Evolutionary conservation across 2,329 filamentous ascomycete species (phyloP), one percentile per base, ranked within the genome.

Genomic region (Colletotrichum acutatum): DNA sequence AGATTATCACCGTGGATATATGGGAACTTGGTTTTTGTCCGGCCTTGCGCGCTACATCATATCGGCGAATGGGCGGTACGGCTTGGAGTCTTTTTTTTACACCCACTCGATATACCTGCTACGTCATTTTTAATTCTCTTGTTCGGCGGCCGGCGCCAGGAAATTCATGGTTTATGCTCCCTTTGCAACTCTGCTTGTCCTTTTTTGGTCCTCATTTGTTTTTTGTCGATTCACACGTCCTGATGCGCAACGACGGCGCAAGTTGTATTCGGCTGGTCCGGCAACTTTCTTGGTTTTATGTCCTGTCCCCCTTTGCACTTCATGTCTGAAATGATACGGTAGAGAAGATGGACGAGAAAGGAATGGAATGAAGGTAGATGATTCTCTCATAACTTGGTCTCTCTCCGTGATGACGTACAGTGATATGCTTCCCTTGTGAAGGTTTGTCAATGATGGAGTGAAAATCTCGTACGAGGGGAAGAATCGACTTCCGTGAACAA

Each of bases 221-320:
- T 37, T 19, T 42, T 42, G 6, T 16, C 37, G 37, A 16, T 42
- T 14, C 66, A 34, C 46, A 72, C 30, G 71, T 70, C 70, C 54
- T 65, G 30, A 66, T 66, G 71, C 66, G 59, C 26, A 30, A 70
- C 53, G 71, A 66, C 66, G 46, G 66, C 66, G 71, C 60, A 49
- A 58, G 57, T 66, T 68, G 59, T 69, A 59, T 74, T 77, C 76
- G 76, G 77, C 76, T 78, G 76, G 77, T 78, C 77, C 76, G 76
- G 76, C 62, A 71, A 75, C 72, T 72, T 7, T 42, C 16, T 67
- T 63, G 42, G 46, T 58, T 74, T 53, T 56, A 68, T 68, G 58
- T 68, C 59, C 46, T 34, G 30, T 59, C 54, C 42, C 54, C 59
- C 42, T 52, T 42, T 49, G 61, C 62, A 26, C 49, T 62, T 68